A percentile compares a stretch with the other conserved stretches of the same genome.
These are phyloP conservation scores for Barbarea vulgaris DNA, from an alignment of 345 rosid species.

Conservation along the genomic window DNA sequence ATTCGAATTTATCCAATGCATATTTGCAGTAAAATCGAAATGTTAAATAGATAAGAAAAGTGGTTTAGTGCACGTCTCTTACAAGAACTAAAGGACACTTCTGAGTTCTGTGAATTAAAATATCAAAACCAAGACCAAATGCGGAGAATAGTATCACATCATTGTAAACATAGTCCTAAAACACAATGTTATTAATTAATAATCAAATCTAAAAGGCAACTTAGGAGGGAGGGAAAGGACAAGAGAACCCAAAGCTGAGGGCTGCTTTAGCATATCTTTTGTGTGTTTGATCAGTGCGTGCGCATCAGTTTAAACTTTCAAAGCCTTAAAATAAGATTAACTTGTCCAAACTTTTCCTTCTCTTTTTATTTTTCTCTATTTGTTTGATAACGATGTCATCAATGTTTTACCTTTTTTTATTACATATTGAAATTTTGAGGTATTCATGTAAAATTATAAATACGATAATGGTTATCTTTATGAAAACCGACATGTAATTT, in stretches of 20 bases:
- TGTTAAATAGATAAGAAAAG: constrained; percentile 14
- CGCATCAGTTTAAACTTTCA: constrained; percentile 31
- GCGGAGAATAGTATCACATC: constrained; percentile 1
- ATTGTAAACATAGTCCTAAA: constrained; percentile 10
- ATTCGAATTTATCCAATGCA: constrained; percentile 2
- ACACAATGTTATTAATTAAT: constrained; percentile 12
- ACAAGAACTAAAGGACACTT: constrained; percentile 40
- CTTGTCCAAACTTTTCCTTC: constrained; percentile 4
- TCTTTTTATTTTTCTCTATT: neutral
- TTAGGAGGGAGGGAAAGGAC: constrained; percentile 28
- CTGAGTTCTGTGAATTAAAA: constrained; percentile 25
- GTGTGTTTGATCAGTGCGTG: constrained; percentile 35
- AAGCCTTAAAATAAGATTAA: constrained; percentile 33
- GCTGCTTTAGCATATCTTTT: constrained; percentile 24
- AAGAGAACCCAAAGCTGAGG: constrained; percentile 36
- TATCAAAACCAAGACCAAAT: constrained; percentile 10
- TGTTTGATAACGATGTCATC: neutral
- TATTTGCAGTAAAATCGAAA: constrained; percentile 36
- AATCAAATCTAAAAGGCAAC: constrained; percentile 22
- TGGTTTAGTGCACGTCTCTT: constrained; percentile 45
- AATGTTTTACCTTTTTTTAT: neutral
- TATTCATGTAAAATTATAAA: neutral
- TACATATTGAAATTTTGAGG: neutral
- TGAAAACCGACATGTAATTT: neutral
- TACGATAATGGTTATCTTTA: neutral